Evolutionary conservation across 306 rosid genomes (phyloP).

Genomic region (Cyclanthera cordifolia): DNA sequence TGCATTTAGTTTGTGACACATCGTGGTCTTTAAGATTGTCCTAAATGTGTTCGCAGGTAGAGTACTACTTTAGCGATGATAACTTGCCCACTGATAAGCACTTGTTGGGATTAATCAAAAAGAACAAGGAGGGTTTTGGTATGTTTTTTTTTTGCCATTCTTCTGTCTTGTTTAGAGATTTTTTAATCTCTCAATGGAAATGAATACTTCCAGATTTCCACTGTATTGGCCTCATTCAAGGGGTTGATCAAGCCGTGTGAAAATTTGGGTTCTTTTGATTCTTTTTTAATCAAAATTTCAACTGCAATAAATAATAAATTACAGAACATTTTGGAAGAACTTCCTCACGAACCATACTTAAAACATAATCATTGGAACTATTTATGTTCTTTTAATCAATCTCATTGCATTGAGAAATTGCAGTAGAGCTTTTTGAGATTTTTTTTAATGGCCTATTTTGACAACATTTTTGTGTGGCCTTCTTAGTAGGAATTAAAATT

Average conservation of each 20-base stretch:
- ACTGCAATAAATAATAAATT: background rate
- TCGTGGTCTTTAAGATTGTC: background rate
- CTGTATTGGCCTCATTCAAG: background rate
- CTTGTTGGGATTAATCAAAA: slow-evolving; percentile 44
- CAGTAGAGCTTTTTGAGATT: background rate
- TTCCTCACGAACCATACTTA: background rate
- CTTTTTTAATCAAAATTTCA: background rate
- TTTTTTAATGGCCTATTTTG: background rate
- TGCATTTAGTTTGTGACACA: background rate
- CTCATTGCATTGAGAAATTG: background rate
- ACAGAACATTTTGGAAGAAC: background rate
- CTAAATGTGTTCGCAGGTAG: slow-evolving; percentile 49
- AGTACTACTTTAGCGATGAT: slow-evolving; percentile 85
- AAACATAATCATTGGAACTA: background rate
- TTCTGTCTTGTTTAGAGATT: background rate
- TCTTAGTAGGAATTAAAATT: background rate
- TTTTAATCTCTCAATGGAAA: slow-evolving; percentile 1
- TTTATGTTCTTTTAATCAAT: background rate
- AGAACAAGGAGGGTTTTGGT: slow-evolving; percentile 94
- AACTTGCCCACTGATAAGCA: slow-evolving; percentile 58
- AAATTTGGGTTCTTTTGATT: background rate
- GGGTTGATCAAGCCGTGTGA: background rate
- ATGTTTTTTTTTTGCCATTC: slow-evolving; percentile 16
- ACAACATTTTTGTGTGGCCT: background rate
- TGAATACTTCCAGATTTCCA: background rate